Evolutionary conservation across 2,329 filamentous ascomycete genomes (phyloP), one percentile per base, ranked within the genome.

Genomic region (Blastomyces gilchristii): DNA sequence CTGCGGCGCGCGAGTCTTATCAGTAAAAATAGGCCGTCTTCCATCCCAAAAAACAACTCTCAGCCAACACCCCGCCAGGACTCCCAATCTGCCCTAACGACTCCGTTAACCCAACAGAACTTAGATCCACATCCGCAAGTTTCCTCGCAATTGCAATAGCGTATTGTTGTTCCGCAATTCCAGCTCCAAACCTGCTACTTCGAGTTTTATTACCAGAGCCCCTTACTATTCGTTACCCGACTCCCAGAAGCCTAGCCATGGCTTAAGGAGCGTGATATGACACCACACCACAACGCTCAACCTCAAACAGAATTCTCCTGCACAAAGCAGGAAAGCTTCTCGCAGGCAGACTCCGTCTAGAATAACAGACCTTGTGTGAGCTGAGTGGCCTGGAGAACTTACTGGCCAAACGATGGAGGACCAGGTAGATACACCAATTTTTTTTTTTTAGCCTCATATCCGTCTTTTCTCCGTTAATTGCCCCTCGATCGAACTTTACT

Each of bases 361-460:
- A 28, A 43, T 63, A 52, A 31, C 45, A 60, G 62, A 37, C 56
- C 41, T 16, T 47, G 62, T 50, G 59, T 50, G 54, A 61, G 61
- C 53, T 28, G 57, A 68, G 54, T 58, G 54, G 54, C 3, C 37
- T 43, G 54, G 37, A 58, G n/a, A 43, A 58, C 67, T 68, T 71
- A 73, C 72, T 73, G 71, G 73, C 71, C 69, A 71, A 64, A 76
- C 74, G 69, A 78, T 78, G 76, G 76, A 77, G 74, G 76, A 77
- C 68, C 76, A 78, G 75, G 76, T 78, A 70, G 68, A 69, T 60
- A 64, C 65, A 39, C 56, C 56, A 63, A 39, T 25, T 34, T 52
- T 63, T 61, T 31, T 52, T 56, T 49, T 58, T 43, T 37, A 37
- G 58, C 28, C 18, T 49, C 28, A 58, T 34, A 62, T 34, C 65